These are phyloP conservation scores for Piromyces finnis DNA, from an alignment of 192 early-diverging fungal species.

Conservation along the genomic window DNA sequence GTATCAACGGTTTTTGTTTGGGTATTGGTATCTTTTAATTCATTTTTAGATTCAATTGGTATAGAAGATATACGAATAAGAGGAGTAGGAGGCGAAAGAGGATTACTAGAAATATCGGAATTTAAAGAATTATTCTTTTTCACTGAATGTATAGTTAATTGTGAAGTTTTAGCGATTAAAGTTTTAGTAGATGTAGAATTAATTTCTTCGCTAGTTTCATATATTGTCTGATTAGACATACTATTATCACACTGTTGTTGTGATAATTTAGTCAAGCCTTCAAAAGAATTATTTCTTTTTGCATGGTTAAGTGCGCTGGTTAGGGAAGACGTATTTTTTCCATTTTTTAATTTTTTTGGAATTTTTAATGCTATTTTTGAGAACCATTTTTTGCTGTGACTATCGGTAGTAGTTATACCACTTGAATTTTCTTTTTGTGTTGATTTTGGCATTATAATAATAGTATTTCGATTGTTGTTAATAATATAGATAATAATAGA, in stretches of 20 bases:
- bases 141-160: background rate
- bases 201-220: background rate
- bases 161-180: background rate
- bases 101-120: too few species aligned
- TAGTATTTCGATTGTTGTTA: too few species aligned
- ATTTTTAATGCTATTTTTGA: background rate
- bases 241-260: background rate
- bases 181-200: background rate
- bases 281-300: background rate
- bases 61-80: background rate
- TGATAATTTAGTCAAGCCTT: background rate
- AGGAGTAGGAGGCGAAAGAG: too few species aligned
- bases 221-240: background rate
- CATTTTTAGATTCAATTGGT: background rate
- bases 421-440: background rate
- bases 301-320: background rate
- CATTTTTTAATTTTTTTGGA: background rate
- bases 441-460: background rate
- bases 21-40: too few species aligned
- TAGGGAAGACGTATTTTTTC: background rate
- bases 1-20: too few species aligned
- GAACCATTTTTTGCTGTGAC: background rate
- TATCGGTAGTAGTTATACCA: too few species aligned
- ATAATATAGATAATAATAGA: too few species aligned
- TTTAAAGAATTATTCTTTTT: too few species aligned